Evolutionary conservation across 192 early-diverging fungal species (phyloP), one percentile per base, ranked within the genome.

Genomic region (Coemansia sp.): DNA sequence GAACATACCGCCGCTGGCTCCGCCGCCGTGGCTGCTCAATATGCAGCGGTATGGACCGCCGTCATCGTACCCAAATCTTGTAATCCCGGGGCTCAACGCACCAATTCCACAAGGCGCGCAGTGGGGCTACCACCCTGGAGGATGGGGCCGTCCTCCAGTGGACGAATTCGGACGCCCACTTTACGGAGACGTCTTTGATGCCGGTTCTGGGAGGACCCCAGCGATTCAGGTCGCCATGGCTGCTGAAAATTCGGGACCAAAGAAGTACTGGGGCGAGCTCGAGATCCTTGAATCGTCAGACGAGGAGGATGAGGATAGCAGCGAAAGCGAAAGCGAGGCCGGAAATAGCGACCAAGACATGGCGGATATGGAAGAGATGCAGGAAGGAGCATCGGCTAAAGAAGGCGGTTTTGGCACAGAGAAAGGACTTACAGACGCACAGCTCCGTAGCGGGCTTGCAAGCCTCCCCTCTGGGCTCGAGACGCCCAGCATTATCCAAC

Each of bases 11-110:
- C 92, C 92, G 5, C 76, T 93, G 46, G 94, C 95, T 2, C 94
- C 97, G 22, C 93, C 94, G 41, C 97, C 97, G 20, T 99, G 96
- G 96, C 82, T 99, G 38, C 88, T 98, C 66, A 95, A 95, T 67
- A 99, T 99, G 97, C 97, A 99, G 83, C 86, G 96, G 22, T 91
- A 94, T 69, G 97, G 97, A 1, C 94, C 93, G 17, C 97, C 97
- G 38, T 95, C 96, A 5, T 91, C 89, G 56, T 99, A 99, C 70
- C 93, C 94, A 3, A 89, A 87, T 61, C 75, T 99, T 32, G 89
- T 89, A 64, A 87, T 99, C 46, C 92, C 97, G 6, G 97, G 97
- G 0, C 79, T 99, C 33, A 99, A 97, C 66, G 91, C 94, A 11
- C 97, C 97, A 5, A 98, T 99, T 68, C 97, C 97, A 6, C 84